These are phyloP conservation scores for Gossypium raimondii DNA, from an alignment of 345 rosid genomes.

Conservation along the genomic window DNA sequence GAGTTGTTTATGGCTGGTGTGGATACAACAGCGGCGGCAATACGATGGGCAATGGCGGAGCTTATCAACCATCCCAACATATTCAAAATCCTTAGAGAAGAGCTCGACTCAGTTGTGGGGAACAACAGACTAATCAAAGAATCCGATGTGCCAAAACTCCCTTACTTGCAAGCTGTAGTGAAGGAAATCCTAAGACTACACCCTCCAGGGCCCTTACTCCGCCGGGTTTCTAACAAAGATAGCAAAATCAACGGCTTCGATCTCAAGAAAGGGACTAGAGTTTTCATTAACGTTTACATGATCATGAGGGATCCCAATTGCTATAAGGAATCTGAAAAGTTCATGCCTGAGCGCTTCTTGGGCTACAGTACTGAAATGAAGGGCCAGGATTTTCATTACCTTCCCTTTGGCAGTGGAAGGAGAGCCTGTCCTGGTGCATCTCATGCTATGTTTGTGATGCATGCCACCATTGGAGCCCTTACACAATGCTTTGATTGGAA, in stretches of 20 bases:
- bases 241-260: slow-evolving; percentile 29
- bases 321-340: slow-evolving; percentile 30
- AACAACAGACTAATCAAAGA: slow-evolving; percentile 30
- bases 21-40: slow-evolving; percentile 39
- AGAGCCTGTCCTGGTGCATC: slow-evolving; percentile 31
- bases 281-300: slow-evolving; percentile 31
- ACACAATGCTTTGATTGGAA: slow-evolving; percentile 53
- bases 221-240: slow-evolving; percentile 33
- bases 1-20: slow-evolving; percentile 42
- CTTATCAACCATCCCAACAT: slow-evolving; percentile 35
- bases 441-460: slow-evolving; percentile 27
- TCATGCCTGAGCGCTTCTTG: slow-evolving; percentile 41
- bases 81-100: slow-evolving; percentile 34
- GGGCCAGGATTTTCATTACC: slow-evolving; percentile 27
- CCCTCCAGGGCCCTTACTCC: slow-evolving; percentile 45
- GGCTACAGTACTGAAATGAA: slow-evolving; percentile 9
- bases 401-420: slow-evolving; percentile 48
- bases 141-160: slow-evolving; percentile 36
- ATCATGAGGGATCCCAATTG: slow-evolving; percentile 38
- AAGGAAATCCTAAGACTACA: slow-evolving; percentile 42
- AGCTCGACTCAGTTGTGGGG: slow-evolving; percentile 35
- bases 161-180: slow-evolving; percentile 40
- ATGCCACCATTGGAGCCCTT: slow-evolving; percentile 28
- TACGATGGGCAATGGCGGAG: slow-evolving; percentile 53
- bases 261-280: slow-evolving; percentile 25